phyloP scores from a whole-genome alignment of 805 yeast genomes.

The Myxozyma monticola region DNA sequence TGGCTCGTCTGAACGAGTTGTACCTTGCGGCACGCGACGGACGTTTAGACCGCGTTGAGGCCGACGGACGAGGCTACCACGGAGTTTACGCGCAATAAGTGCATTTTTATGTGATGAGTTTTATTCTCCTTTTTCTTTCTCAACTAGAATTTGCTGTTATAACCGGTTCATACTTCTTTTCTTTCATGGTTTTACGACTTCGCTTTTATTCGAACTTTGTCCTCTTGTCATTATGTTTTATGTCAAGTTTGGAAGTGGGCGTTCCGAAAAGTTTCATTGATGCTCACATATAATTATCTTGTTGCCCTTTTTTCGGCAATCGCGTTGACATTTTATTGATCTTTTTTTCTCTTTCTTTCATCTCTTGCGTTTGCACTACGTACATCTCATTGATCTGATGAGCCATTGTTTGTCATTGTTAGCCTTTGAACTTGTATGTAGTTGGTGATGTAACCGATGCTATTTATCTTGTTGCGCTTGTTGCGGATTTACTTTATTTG shows the following conservation, averaged over 20 bases:
- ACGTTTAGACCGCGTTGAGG: conserved; percentile 53
- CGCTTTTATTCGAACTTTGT: neutral
- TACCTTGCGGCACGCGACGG: conserved; percentile 59
- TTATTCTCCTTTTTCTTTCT: conserved; percentile 8
- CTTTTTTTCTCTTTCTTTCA: too few species aligned
- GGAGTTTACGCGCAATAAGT: conserved; percentile 44
- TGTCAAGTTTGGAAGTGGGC: conserved; percentile 20
- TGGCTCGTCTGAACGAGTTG: conserved; percentile 51
- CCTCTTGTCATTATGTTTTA: neutral
- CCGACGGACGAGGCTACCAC: conserved; percentile 47
- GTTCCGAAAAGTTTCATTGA: conserved; percentile 15
- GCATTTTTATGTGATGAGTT: conserved; percentile 30
- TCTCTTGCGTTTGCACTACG: too few species aligned
- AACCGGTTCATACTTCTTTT: neutral
- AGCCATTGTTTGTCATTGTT: too few species aligned
- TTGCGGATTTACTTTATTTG: neutral
- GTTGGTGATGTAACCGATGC: too few species aligned
- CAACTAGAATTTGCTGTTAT: neutral
- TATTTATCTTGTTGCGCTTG: neutral
- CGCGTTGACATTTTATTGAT: too few species aligned
- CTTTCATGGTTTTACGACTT: neutral
- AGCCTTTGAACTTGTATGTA: too few species aligned
- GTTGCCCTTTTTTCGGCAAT: neutral
- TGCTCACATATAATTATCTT: neutral
- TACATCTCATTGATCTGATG: too few species aligned